Percentiles rank a stretch among this genome's conserved stretches.
These are phyloP conservation scores for Crucihimalaya himalaica DNA, from an alignment of 345 rosid species.

Conservation along the genomic window DNA sequence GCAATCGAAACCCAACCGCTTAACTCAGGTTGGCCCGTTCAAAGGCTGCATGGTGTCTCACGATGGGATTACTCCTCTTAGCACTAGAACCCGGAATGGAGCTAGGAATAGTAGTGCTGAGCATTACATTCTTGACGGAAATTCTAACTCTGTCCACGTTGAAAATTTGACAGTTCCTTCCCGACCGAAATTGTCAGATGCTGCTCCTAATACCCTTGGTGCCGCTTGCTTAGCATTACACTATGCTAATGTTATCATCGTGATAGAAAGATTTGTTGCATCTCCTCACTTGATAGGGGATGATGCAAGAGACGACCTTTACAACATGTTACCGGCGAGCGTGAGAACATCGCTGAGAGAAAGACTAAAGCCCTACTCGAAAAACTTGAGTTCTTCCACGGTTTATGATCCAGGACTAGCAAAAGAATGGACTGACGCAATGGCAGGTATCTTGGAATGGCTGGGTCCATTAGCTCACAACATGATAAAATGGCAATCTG, in stretches of 20 bases:
- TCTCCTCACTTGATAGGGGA: constrained; percentile 95
- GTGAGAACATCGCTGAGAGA: constrained; percentile 71
- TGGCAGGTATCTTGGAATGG: constrained; percentile 84
- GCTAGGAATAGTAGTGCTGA: constrained; percentile 44
- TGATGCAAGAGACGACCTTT: constrained; percentile 94
- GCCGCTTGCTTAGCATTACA: constrained; percentile 89
- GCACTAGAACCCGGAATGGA: constrained; percentile 45
- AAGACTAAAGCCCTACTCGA: constrained; percentile 72
- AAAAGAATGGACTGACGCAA: constrained; percentile 79
- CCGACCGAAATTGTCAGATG: constrained; percentile 52
- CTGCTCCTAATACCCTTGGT: constrained; percentile 85
- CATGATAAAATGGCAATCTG: constrained; percentile 97
- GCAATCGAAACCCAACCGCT: constrained; percentile 49
- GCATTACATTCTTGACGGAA: constrained; percentile 27
- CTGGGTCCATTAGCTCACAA: constrained; percentile 94
- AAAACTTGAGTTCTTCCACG: constrained; percentile 56
- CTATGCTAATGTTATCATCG: constrained; percentile 88
- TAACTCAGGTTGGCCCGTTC: constrained; percentile 86
- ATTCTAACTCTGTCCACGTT: constrained; percentile 23
- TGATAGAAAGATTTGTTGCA: constrained; percentile 84
- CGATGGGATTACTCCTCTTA: constrained; percentile 46
- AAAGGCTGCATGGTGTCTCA: constrained; percentile 66
- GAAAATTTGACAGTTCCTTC: constrained; percentile 37
- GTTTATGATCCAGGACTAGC: constrained; percentile 69
- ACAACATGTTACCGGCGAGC: constrained; percentile 87